phyloP scores from a whole-genome alignment of 805 yeast species.

The Saccharomycopsis vini region DNA sequence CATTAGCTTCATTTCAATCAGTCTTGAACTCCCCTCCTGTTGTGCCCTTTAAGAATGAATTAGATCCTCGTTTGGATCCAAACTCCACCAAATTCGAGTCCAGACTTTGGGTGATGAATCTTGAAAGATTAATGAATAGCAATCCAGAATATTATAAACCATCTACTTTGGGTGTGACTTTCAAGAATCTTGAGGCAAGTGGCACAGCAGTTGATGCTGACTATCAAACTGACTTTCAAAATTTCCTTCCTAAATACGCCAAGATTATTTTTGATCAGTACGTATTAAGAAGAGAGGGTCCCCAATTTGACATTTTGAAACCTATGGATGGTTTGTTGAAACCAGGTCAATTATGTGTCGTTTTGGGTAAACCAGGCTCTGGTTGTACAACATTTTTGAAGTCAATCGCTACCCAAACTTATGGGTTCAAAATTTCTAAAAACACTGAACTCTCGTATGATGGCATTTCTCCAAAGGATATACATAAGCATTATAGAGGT shows the following conservation, averaged over 20 bases:
- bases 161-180: slow-evolving; percentile 47
- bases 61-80: slow-evolving; percentile 47
- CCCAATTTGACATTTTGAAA: slow-evolving; percentile 37
- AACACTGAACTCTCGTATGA: slow-evolving; percentile 41
- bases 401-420: slow-evolving; percentile 45
- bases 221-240: slow-evolving; percentile 44
- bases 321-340: slow-evolving; percentile 46
- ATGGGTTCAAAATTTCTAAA: slow-evolving; percentile 42
- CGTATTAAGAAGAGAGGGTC: slow-evolving; percentile 21
- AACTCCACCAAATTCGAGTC: slow-evolving; percentile 45
- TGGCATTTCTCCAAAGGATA: slow-evolving; percentile 38
- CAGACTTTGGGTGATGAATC: slow-evolving; percentile 54
- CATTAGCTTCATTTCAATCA: neutral
- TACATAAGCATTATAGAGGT: slow-evolving; percentile 43
- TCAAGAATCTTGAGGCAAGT: slow-evolving; percentile 48
- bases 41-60: slow-evolving; percentile 22
- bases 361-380: slow-evolving; percentile 72
- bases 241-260: slow-evolving; percentile 11
- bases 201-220: slow-evolving; percentile 55
- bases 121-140: slow-evolving; percentile 40
- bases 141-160: slow-evolving; percentile 57
- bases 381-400: slow-evolving; percentile 59
- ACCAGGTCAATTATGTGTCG: slow-evolving; percentile 66
- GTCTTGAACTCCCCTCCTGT: neutral
- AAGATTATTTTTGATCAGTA: slow-evolving; percentile 27